Evolutionary conservation across 805 yeast genomes (phyloP).

Genomic region (Saccharomycopsis sp.): DNA sequence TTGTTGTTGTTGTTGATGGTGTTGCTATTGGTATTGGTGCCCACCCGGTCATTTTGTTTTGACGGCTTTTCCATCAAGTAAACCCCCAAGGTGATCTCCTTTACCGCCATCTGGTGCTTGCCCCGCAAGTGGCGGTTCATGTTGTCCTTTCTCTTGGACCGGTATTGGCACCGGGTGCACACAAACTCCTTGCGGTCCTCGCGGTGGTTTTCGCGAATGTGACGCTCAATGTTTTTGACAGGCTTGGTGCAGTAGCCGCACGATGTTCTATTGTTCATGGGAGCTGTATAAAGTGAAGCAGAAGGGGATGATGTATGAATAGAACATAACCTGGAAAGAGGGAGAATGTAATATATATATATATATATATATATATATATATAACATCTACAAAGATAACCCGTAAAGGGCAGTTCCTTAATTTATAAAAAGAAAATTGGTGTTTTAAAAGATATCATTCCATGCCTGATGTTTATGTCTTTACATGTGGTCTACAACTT

Average conservation of each 20-base stretch:
- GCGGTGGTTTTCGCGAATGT: constrained; percentile 2
- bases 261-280: constrained; percentile 25
- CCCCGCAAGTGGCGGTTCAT: background rate
- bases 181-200: background rate
- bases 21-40: background rate
- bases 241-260: background rate
- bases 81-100: background rate
- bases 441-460: too few relatives aligned
- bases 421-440: too few relatives aligned
- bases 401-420: too few relatives aligned
- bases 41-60: background rate
- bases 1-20: background rate
- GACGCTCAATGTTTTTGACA: background rate
- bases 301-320: too few relatives aligned
- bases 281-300: too few relatives aligned
- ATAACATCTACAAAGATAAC: too few relatives aligned
- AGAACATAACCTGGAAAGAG: too few relatives aligned
- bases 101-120: background rate
- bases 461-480: too few relatives aligned
- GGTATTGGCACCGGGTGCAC: background rate
- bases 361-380: too few relatives aligned
- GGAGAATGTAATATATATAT: too few relatives aligned
- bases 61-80: background rate
- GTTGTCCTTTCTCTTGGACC: constrained; percentile 2
- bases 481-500: too few relatives aligned